Evolutionary conservation across 2,329 filamentous ascomycete species (phyloP).

Genomic region (Pseudonectria foliicola): DNA sequence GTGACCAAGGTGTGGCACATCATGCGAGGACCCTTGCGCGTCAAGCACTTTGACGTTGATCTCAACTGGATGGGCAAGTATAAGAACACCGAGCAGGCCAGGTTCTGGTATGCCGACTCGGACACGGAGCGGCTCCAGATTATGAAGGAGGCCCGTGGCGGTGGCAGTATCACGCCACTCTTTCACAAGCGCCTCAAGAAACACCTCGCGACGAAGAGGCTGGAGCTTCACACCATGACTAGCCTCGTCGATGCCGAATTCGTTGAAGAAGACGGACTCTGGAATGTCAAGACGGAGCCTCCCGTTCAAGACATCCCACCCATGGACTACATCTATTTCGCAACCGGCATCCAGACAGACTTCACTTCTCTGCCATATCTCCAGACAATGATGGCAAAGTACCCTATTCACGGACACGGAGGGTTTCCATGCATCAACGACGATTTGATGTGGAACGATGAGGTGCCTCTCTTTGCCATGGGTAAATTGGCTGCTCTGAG

Average conservation of each 20-base stretch:
- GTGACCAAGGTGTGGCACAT: constrained; percentile 63
- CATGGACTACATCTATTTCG: constrained; percentile 67
- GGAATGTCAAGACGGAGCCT: constrained; percentile 45
- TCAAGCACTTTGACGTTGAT: constrained; percentile 74
- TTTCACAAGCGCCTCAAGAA: constrained; percentile 61
- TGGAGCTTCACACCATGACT: constrained; percentile 53
- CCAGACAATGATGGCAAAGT: constrained; percentile 47
- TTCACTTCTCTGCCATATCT: constrained; percentile 55
- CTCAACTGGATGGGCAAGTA: constrained; percentile 79
- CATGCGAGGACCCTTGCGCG: constrained; percentile 51
- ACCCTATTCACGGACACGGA: constrained; percentile 55
- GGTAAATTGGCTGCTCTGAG: constrained; percentile 61
- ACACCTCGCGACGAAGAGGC: constrained; percentile 43
- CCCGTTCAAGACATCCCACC: constrained; percentile 43
- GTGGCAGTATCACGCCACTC: constrained; percentile 67
- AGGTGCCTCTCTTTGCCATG: constrained; percentile 66
- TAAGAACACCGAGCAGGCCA: constrained; percentile 67
- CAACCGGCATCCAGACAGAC: constrained; percentile 63
- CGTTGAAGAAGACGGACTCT: constrained; percentile 28
- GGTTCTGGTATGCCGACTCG: constrained; percentile 69
- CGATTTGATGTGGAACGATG: constrained; percentile 66
- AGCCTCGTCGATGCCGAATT: constrained; percentile 45
- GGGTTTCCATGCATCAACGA: constrained; percentile 69
- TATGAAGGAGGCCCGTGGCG: constrained; percentile 58
- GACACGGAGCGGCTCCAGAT: constrained; percentile 62